Evolutionary conservation across 2,329 filamentous ascomycete species (phyloP).

Genomic region (Graphilbum fragrans): DNA sequence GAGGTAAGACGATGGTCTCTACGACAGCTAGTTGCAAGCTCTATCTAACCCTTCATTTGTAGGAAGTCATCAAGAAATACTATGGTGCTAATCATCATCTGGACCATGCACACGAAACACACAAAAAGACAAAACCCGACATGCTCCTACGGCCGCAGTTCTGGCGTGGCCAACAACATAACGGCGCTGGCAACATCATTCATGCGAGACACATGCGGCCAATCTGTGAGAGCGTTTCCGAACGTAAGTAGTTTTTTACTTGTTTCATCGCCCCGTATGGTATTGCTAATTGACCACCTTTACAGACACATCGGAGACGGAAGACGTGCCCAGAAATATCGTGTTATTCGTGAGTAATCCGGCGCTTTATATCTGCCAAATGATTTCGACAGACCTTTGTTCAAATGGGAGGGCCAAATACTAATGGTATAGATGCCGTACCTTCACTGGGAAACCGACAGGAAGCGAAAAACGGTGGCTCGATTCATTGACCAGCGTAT

Average conservation of each 20-base stretch:
- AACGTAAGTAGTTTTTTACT: slow-evolving; percentile 6
- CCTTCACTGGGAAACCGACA: slow-evolving; percentile 28
- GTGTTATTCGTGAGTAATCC: slow-evolving; percentile 17
- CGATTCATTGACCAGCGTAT: slow-evolving; percentile 13
- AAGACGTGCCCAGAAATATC: slow-evolving; percentile 12
- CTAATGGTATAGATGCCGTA: slow-evolving; percentile 22
- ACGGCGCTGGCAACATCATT: slow-evolving; percentile 10
- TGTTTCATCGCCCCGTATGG: not conserved
- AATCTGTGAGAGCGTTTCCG: slow-evolving; percentile 19
- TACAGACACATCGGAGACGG: not conserved
- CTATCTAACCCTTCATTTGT: no score
- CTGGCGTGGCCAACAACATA: slow-evolving; percentile 24
- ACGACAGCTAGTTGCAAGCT: no score
- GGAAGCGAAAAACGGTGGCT: slow-evolving; percentile 16
- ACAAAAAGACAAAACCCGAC: slow-evolving; percentile 3
- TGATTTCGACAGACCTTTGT: no score
- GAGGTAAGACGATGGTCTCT: no score
- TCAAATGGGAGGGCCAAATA: not conserved
- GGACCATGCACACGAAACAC: slow-evolving; percentile 6
- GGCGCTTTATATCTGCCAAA: no score
- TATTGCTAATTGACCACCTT: not conserved
- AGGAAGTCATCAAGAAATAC: slow-evolving; percentile 19
- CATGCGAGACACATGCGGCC: slow-evolving; percentile 24
- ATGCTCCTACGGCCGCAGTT: slow-evolving; percentile 16
- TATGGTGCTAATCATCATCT: not conserved